Conservation (phyloP, 2,329 filamentous ascomycete species). For the Cryphonectria japonica region DNA sequence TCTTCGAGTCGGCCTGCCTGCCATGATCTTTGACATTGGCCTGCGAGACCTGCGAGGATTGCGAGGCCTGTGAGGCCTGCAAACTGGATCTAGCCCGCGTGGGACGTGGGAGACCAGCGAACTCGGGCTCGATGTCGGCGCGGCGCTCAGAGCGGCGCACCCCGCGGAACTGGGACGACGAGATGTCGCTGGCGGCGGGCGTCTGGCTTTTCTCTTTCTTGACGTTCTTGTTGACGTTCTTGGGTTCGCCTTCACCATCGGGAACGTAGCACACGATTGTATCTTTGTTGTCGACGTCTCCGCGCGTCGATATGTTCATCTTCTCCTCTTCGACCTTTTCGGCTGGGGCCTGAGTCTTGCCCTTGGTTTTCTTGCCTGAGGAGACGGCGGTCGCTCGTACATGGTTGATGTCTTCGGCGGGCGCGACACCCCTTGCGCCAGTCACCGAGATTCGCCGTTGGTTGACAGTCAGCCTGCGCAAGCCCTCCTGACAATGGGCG, state of each 20-base stretch:
- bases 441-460: not conserved
- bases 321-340: not conserved
- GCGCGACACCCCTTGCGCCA: not conserved
- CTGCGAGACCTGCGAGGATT: not conserved
- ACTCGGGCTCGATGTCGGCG: constrained; percentile 4
- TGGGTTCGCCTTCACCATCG: not conserved
- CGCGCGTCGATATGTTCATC: not conserved
- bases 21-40: not conserved
- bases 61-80: too few relatives aligned
- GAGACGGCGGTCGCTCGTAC: not conserved
- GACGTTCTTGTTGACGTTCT: not conserved
- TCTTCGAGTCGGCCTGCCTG: not conserved
- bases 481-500: not conserved
- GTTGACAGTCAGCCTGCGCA: not conserved
- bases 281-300: not conserved
- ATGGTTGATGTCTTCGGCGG: not conserved
- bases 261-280: too few relatives aligned
- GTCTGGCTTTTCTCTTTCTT: not conserved
- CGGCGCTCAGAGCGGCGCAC: not conserved
- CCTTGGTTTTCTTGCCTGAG: not conserved
- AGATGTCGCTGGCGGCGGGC: not conserved
- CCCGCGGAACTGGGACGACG: too few relatives aligned
- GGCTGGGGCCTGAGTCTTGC: not conserved
- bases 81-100: not conserved
- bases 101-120: not conserved